Evolutionary conservation across 768 basidiomycete species (phyloP).

Genomic region (Rossbeevera mucosa): DNA sequence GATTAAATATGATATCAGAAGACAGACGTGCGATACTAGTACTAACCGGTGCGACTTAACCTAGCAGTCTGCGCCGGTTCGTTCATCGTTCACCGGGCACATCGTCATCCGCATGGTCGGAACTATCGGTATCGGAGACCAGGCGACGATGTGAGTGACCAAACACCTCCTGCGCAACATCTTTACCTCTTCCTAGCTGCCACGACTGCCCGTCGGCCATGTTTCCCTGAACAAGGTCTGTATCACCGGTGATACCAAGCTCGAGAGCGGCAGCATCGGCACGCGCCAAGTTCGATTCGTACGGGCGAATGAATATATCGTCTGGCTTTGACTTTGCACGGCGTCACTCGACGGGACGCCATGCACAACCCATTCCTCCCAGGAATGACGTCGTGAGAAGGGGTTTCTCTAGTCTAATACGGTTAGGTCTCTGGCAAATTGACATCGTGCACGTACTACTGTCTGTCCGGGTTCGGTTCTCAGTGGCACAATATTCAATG

Average conservation of each 20-base stretch:
- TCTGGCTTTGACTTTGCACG: slow-evolving; percentile 55
- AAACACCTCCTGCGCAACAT: slow-evolving; percentile 46
- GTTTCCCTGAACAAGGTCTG: slow-evolving; percentile 43
- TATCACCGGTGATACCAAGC: slow-evolving; percentile 47
- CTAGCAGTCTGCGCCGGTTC: slow-evolving; percentile 1
- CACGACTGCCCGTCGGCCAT: slow-evolving; percentile 40
- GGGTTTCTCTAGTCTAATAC: slow-evolving; percentile 20
- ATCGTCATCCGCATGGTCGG: slow-evolving; percentile 16
- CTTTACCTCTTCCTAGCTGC: slow-evolving; percentile 49
- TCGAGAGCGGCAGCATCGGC: slow-evolving; percentile 59
- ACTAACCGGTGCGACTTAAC: neutral
- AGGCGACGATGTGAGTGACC: slow-evolving; percentile 13
- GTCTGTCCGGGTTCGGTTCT: slow-evolving; percentile 13
- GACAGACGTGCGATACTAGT: too few species aligned
- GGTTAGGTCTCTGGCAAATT: neutral
- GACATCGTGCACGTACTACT: slow-evolving; percentile 21
- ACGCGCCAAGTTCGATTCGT: slow-evolving; percentile 58
- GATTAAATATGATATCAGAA: too few species aligned
- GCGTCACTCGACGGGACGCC: slow-evolving; percentile 22
- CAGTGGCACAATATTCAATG: slow-evolving; percentile 37
- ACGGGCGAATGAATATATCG: slow-evolving; percentile 59
- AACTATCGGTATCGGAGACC: slow-evolving; percentile 2
- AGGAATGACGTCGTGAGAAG: slow-evolving; percentile 17
- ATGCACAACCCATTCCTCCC: neutral
- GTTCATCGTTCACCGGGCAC: neutral